phyloP scores from a whole-genome alignment of 352 stramenopile genomes.

The Globisporangium lucens region DNA sequence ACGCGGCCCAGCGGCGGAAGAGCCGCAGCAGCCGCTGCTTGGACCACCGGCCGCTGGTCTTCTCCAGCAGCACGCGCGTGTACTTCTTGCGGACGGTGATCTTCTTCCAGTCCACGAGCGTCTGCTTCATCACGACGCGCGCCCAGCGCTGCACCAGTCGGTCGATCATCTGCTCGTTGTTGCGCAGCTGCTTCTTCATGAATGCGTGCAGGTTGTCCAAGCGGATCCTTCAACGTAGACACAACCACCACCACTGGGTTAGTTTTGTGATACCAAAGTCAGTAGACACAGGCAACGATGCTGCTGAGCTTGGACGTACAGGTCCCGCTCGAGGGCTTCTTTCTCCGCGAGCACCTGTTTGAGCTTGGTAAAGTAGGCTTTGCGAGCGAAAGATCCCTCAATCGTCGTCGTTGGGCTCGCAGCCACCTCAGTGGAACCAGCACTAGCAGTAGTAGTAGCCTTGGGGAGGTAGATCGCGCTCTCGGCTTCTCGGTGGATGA shows the following conservation, averaged over 20 bases:
- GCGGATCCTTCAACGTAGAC: slow-evolving; percentile 10
- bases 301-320: slow-evolving; percentile 23
- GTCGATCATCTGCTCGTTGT: slow-evolving; percentile 63
- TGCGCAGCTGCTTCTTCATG: slow-evolving; percentile 55
- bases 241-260: background rate
- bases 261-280: background rate
- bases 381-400: slow-evolving; percentile 26
- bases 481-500: slow-evolving; percentile 35
- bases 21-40: slow-evolving; percentile 42
- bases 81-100: slow-evolving; percentile 73
- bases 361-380: slow-evolving; percentile 59
- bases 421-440: background rate
- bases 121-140: slow-evolving; percentile 46
- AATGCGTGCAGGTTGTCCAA: slow-evolving; percentile 47
- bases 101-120: slow-evolving; percentile 67
- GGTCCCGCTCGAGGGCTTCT: slow-evolving; percentile 27
- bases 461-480: slow-evolving; percentile 36
- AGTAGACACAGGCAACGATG: too few species aligned
- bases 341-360: slow-evolving; percentile 38
- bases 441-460: background rate
- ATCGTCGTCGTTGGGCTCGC: slow-evolving; percentile 2
- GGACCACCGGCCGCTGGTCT: slow-evolving; percentile 50
- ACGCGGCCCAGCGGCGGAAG: slow-evolving; percentile 47
- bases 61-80: slow-evolving; percentile 58
- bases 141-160: slow-evolving; percentile 52